Conservation (phyloP, 2,329 filamentous ascomycete genomes). For the Colletotrichum salicis region DNA sequence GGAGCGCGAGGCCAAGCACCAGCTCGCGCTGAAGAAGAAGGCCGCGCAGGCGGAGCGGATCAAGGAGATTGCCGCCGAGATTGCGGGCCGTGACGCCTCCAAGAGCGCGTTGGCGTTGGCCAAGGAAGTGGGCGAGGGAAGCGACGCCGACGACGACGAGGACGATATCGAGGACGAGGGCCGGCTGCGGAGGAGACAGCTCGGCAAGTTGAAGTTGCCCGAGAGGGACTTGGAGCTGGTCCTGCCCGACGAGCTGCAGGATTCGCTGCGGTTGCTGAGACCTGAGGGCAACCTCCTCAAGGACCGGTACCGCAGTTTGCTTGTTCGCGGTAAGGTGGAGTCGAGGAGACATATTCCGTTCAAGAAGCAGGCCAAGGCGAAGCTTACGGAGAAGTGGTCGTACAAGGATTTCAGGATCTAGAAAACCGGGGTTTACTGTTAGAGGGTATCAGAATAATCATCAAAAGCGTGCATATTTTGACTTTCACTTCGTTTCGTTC, state of each 20-base stretch:
- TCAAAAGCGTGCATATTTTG: slow-evolving; percentile 25
- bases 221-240: slow-evolving; percentile 85
- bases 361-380: slow-evolving; percentile 82
- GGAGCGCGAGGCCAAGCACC: slow-evolving; percentile 80
- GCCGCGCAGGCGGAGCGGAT: slow-evolving; percentile 78
- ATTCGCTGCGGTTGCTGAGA: slow-evolving; percentile 83
- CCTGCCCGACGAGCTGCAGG: slow-evolving; percentile 83
- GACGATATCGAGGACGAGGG: slow-evolving; percentile 67
- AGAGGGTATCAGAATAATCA: slow-evolving; percentile 19
- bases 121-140: slow-evolving; percentile 47
- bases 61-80: slow-evolving; percentile 74
- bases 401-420: slow-evolving; percentile 86
- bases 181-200: slow-evolving; percentile 74
- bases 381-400: slow-evolving; percentile 93
- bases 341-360: slow-evolving; percentile 81
- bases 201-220: slow-evolving; percentile 79
- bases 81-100: slow-evolving; percentile 66
- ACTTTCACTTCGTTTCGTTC: not conserved
- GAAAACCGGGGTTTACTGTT: not conserved
- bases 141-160: slow-evolving; percentile 59
- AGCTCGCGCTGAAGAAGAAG: slow-evolving; percentile 78
- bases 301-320: slow-evolving; percentile 88
- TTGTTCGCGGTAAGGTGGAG: slow-evolving; percentile 91
- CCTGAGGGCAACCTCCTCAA: slow-evolving; percentile 96
- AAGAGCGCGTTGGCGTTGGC: slow-evolving; percentile 50